Conservation (phyloP, 1,284 basidiomycete species). For the Fomitopsis pinicola region DNA sequence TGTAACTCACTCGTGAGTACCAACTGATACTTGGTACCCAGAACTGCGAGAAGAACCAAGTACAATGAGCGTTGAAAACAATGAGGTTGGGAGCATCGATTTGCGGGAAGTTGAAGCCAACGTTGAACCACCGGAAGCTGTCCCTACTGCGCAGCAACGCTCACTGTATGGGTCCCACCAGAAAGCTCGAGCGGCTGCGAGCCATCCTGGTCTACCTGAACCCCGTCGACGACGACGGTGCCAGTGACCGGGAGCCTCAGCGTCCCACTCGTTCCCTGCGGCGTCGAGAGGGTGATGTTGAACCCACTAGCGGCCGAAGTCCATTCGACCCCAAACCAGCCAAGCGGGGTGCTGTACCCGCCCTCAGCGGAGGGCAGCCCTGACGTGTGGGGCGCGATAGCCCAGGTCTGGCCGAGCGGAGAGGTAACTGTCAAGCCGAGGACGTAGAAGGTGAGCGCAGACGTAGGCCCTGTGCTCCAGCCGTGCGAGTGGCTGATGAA, state of each 20-base stretch:
- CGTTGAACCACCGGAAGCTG: background rate
- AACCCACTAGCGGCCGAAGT: slow-evolving; percentile 15
- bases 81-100: too few species aligned
- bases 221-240: slow-evolving; percentile 24
- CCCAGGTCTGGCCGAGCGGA: slow-evolving; percentile 36
- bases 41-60: too few species aligned
- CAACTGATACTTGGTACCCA: too few species aligned
- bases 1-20: too few species aligned
- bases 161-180: slow-evolving; percentile 3
- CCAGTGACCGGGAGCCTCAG: slow-evolving; percentile 30
- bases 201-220: background rate
- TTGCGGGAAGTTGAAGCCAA: background rate
- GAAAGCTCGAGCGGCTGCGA: background rate
- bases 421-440: slow-evolving; percentile 38
- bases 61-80: too few species aligned
- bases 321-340: slow-evolving; percentile 39
- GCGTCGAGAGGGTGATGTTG: slow-evolving; percentile 26
- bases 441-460: slow-evolving; percentile 38
- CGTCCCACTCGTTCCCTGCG: slow-evolving; percentile 29
- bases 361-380: slow-evolving; percentile 37
- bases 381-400: slow-evolving; percentile 37
- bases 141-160: background rate
- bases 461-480: slow-evolving; percentile 33
- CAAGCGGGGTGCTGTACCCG: slow-evolving; percentile 38
- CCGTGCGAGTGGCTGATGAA: slow-evolving; percentile 43